phyloP scores from a whole-genome alignment of 2,329 filamentous ascomycete genomes.

The Xylaria sp. region DNA sequence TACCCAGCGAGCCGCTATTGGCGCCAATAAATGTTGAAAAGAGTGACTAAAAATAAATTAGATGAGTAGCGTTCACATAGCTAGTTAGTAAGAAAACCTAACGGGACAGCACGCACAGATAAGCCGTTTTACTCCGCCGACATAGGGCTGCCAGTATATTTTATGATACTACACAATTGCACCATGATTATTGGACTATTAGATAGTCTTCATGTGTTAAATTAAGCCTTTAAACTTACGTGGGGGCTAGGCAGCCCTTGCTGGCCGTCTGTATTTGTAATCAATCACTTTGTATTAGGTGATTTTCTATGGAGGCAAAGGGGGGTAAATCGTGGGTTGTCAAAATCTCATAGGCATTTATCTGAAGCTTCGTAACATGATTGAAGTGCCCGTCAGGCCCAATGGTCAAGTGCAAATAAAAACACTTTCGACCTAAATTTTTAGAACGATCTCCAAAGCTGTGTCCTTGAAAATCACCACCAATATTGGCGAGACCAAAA shows the following conservation, averaged over 20 bases:
- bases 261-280: no score
- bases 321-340: neutral
- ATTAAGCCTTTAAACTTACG: no score
- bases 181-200: neutral
- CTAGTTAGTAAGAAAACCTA: neutral
- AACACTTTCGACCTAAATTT: neutral
- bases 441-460: neutral
- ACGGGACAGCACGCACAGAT: neutral
- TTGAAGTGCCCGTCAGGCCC: neutral
- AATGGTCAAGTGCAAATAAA: neutral
- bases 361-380: neutral
- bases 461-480: neutral
- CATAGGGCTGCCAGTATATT: neutral
- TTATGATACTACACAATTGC: constrained; percentile 1
- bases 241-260: no score
- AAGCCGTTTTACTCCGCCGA: neutral
- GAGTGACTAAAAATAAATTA: no score
- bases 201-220: no score
- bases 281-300: no score
- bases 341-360: neutral
- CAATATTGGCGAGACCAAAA: neutral
- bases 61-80: no score
- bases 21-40: no score
- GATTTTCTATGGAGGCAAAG: no score
- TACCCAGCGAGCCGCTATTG: no score